phyloP scores from a whole-genome alignment of 1,139 yeast genomes.

The Magnusiomyces tetraspermus region DNA sequence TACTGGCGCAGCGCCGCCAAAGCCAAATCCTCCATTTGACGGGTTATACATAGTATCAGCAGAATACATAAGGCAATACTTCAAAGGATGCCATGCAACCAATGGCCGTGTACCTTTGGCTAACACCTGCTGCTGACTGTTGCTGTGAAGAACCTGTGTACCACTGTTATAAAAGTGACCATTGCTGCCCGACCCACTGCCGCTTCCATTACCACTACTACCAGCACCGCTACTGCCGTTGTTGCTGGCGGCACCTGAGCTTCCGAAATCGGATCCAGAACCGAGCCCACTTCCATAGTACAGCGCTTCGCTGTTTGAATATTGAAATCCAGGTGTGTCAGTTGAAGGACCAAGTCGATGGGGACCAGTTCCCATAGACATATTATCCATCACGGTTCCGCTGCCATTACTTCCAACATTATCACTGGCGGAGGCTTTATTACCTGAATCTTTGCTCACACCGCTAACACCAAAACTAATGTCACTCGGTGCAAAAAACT shows the following conservation, averaged over 20 bases:
- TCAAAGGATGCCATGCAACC: conserved; percentile 30
- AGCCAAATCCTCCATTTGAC: conserved; percentile 1
- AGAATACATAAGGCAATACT: conserved; percentile 18
- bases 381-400: neutral
- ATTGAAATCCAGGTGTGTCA: conserved; percentile 5
- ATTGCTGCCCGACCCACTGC: neutral
- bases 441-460: neutral
- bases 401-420: neutral
- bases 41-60: neutral
- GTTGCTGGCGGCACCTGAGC: no score
- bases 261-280: neutral
- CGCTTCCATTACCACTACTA: no score
- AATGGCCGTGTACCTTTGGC: conserved; percentile 18
- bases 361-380: neutral
- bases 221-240: neutral
- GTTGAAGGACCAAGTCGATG: neutral
- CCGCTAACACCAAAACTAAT: neutral
- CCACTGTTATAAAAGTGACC: neutral
- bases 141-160: neutral
- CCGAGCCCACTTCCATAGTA: neutral
- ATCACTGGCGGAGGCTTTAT: neutral
- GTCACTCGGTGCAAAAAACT: conserved; percentile 8
- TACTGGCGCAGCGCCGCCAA: neutral
- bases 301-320: conserved; percentile 1
- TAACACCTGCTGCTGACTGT: conserved; percentile 2